phyloP scores from a whole-genome alignment of 805 yeast genomes.

The Yarrowia sp. region DNA sequence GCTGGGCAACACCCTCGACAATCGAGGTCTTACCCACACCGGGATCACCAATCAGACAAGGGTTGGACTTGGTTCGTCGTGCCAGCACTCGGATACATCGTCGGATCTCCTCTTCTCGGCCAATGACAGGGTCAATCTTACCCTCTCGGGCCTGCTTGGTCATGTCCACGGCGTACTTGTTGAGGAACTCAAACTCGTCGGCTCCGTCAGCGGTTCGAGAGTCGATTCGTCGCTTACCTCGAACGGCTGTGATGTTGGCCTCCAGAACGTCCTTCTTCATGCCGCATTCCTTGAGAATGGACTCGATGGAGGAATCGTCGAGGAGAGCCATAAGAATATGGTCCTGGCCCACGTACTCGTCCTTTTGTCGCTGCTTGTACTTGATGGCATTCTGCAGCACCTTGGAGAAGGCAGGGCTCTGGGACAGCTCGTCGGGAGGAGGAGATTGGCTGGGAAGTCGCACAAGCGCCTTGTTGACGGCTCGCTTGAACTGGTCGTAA shows the following conservation, averaged over 20 bases:
- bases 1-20: conserved; percentile 98
- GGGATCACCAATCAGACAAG: conserved; percentile 97
- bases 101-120: conserved; percentile 98
- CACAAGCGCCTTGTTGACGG: conserved; percentile 80
- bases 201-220: conserved; percentile 93
- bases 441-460: conserved; percentile 88
- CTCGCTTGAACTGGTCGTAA: conserved; percentile 78
- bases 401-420: conserved; percentile 77
- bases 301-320: conserved; percentile 75
- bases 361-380: conserved; percentile 86
- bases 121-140: conserved; percentile 96
- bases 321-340: conserved; percentile 85
- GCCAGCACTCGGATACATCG: conserved; percentile 93
- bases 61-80: conserved; percentile 96
- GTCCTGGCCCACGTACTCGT: conserved; percentile 90
- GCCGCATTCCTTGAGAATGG: conserved; percentile 72
- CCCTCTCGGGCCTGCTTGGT: conserved; percentile 94
- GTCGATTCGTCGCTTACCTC: conserved; percentile 92
- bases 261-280: conserved; percentile 75
- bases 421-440: conserved; percentile 80
- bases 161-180: conserved; percentile 90
- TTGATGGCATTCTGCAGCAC: conserved; percentile 77
- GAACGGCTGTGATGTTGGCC: conserved; percentile 75
- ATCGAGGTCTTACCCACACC: conserved; percentile 99
- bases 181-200: conserved; percentile 78